Evolutionary conservation across 164 flowering plant species (phyloP).

Genomic region (Kalanchoe fedtschenkoi): DNA sequence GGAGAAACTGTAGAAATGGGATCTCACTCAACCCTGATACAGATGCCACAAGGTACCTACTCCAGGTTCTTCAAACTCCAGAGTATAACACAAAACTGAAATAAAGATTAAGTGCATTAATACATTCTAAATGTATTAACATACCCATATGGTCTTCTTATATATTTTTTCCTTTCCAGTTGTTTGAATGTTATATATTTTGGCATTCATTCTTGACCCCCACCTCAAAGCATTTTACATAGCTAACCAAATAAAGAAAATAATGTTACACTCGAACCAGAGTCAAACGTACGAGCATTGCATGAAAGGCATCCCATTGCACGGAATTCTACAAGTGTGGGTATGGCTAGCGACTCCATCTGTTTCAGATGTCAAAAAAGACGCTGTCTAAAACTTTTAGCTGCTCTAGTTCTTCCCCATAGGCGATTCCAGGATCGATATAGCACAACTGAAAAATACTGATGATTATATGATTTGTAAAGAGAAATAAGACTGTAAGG

Average conservation of each 20-base stretch:
- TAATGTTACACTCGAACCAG: no score
- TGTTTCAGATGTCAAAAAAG: slow-evolving; percentile 29
- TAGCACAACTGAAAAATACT: slow-evolving; percentile 50
- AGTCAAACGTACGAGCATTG: no score
- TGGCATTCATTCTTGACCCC: no score
- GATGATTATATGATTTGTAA: not conserved
- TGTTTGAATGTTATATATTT: no score
- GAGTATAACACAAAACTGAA: slow-evolving; percentile 14
- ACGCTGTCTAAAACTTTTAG: slow-evolving; percentile 56
- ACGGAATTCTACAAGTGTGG: not conserved
- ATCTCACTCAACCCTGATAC: slow-evolving; percentile 30
- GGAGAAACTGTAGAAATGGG: slow-evolving; percentile 62
- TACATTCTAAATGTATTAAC: no score
- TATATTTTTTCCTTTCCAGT: no score
- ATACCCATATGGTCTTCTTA: no score
- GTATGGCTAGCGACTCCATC: not conserved
- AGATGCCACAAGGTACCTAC: slow-evolving; percentile 34
- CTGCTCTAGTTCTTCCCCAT: slow-evolving; percentile 49
- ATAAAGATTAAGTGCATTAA: no score
- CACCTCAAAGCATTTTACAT: no score
- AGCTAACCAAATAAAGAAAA: no score
- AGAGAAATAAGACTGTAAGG: not conserved
- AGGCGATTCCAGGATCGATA: slow-evolving; percentile 60
- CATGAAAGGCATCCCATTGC: no score
- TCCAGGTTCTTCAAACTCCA: slow-evolving; percentile 43